Conservation (phyloP, 805 yeast species). For the Wickerhamiella spandovensis region DNA sequence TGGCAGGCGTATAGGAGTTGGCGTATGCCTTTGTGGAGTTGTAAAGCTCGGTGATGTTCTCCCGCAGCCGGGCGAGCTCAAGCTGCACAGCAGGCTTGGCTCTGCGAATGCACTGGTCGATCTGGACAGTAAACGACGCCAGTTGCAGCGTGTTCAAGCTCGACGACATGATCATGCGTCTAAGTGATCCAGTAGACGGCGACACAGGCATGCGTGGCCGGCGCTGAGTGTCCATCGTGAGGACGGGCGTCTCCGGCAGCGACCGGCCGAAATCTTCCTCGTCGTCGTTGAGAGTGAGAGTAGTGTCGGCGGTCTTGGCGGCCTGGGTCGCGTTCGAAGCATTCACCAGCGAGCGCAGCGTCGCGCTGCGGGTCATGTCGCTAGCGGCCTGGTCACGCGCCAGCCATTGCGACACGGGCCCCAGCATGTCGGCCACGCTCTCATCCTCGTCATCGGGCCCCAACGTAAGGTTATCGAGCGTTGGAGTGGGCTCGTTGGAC, state of each 20-base stretch:
- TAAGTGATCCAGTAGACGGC: slow-evolving; percentile 10
- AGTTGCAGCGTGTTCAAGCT: slow-evolving; percentile 21
- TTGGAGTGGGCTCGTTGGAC: slow-evolving; percentile 14
- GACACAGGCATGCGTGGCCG: slow-evolving; percentile 9
- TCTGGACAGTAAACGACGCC: slow-evolving; percentile 22
- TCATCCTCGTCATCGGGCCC: slow-evolving; percentile 7
- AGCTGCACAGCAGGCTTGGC: not conserved
- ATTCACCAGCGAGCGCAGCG: not conserved
- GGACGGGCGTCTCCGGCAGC: not conserved
- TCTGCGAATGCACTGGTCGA: slow-evolving; percentile 16
- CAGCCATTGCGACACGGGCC: not conserved
- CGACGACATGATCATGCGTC: slow-evolving; percentile 18
- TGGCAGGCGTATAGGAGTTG: slow-evolving; percentile 4
- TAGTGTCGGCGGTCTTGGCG: not conserved
- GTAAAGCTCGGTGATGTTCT: slow-evolving; percentile 10
- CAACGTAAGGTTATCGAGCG: slow-evolving; percentile 3
- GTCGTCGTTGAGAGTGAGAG: not conserved
- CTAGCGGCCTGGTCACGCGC: not conserved
- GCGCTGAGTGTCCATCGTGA: slow-evolving; percentile 2
- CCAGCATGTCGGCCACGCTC: slow-evolving; percentile 2
- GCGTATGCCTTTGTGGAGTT: slow-evolving; percentile 4
- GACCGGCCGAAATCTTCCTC: not conserved
- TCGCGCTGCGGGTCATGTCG: not conserved
- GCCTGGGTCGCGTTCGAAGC: not conserved
- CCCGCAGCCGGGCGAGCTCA: slow-evolving; percentile 11